Evolutionary conservation across 1,284 basidiomycete genomes (phyloP).

Genomic region (Coriolopsis trogii): DNA sequence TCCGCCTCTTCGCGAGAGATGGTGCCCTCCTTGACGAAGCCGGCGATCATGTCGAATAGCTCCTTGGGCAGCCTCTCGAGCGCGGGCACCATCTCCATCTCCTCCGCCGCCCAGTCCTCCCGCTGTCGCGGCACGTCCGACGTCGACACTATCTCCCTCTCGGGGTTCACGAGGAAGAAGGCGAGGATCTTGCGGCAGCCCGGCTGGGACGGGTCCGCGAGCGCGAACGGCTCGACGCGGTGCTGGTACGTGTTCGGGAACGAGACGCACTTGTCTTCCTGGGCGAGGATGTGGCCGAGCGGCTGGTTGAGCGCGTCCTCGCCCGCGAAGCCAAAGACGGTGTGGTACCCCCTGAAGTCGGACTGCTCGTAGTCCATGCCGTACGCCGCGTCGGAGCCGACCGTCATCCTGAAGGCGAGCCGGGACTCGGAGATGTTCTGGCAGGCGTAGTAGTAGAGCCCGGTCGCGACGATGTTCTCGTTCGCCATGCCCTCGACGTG

Average conservation of each 20-base stretch:
- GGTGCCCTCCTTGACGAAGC: constrained; percentile 3
- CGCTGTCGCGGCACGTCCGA: constrained; percentile 10
- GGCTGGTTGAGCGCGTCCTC: constrained; percentile 6
- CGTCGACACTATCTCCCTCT: too few relatives aligned
- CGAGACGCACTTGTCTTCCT: constrained; percentile 9
- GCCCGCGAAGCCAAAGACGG: constrained; percentile 1
- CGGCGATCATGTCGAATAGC: constrained; percentile 12
- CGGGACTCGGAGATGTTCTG: too few relatives aligned
- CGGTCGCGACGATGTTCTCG: too few relatives aligned
- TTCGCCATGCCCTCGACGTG: too few relatives aligned
- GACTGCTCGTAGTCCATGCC: constrained; percentile 11
- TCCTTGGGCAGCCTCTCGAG: constrained; percentile 11
- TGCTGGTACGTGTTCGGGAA: too few relatives aligned
- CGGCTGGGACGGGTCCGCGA: too few relatives aligned
- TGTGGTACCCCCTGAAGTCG: constrained; percentile 6
- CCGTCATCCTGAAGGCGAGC: too few relatives aligned
- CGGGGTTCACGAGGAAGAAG: too few relatives aligned
- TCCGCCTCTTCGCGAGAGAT: constrained; percentile 16
- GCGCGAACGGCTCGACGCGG: constrained; percentile 30
- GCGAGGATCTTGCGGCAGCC: too few relatives aligned
- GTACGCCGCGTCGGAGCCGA: too few relatives aligned
- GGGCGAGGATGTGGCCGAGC: constrained; percentile 12
- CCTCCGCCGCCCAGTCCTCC: constrained; percentile 3
- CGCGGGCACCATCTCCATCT: background rate
- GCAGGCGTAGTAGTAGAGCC: too few relatives aligned